phyloP scores from a whole-genome alignment of 2,329 filamentous ascomycete species.

The Samsoniella hepiali region DNA sequence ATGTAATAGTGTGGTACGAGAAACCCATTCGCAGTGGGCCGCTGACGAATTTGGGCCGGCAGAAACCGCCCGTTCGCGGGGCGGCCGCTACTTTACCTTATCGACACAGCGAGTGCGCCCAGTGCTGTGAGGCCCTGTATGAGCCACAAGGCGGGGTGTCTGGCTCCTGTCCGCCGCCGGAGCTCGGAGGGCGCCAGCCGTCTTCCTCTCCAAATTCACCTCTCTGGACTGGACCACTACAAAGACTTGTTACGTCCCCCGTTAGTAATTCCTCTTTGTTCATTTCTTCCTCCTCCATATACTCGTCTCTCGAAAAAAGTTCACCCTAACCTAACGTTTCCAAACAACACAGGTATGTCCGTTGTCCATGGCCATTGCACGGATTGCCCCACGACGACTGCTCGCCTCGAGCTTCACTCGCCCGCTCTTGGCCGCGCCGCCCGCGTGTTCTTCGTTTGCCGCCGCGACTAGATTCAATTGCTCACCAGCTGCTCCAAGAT shows the following conservation, averaged over 20 bases:
- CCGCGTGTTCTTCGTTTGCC: background rate
- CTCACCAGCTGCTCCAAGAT: slow-evolving; percentile 17
- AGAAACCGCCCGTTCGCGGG: slow-evolving; percentile 21
- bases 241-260: slow-evolving; percentile 13
- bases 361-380: slow-evolving; percentile 25
- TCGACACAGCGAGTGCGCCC: background rate
- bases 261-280: background rate
- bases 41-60: slow-evolving; percentile 20
- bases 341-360: slow-evolving; percentile 27
- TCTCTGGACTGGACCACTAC: background rate
- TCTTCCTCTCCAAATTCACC: background rate
- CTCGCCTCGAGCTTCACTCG: slow-evolving; percentile 3
- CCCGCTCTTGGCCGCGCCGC: background rate
- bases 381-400: slow-evolving; percentile 21
- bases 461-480: slow-evolving; percentile 2
- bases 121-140: background rate
- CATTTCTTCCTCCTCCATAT: background rate
- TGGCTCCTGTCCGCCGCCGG: slow-evolving; percentile 9
- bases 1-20: slow-evolving; percentile 19
- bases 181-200: slow-evolving; percentile 13
- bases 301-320: background rate
- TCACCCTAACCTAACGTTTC: background rate
- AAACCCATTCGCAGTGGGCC: slow-evolving; percentile 14
- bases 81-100: background rate
- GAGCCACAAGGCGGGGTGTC: slow-evolving; percentile 2